These are phyloP conservation scores for Verticillium albo-atrum DNA, from an alignment of 2,329 filamentous ascomycete species.

Conservation along the genomic window DNA sequence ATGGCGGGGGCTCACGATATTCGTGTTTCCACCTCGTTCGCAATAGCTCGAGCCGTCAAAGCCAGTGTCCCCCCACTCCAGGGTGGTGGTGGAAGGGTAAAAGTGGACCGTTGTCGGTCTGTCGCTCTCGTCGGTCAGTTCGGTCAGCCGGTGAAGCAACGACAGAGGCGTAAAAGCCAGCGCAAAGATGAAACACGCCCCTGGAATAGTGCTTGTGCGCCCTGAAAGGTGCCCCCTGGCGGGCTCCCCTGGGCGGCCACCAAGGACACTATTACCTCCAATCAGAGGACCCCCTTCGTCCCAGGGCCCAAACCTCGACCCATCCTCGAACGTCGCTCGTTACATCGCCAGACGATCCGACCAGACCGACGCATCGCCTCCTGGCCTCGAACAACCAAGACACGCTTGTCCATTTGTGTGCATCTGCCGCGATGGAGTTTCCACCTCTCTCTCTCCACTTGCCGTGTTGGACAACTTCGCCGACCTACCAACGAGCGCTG, in stretches of 20 bases:
- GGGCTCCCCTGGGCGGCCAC: not conserved
- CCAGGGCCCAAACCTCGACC: constrained; percentile 7
- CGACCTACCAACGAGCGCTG: not conserved
- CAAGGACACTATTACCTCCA: not conserved
- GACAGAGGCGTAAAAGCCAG: not conserved
- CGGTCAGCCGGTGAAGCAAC: not conserved
- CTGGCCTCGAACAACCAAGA: constrained; percentile 3
- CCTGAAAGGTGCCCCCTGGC: constrained; percentile 1
- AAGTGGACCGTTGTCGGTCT: not conserved
- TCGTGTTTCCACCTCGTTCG: not conserved
- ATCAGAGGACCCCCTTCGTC: not conserved
- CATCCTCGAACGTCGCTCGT: constrained; percentile 26
- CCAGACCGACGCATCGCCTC: constrained; percentile 29
- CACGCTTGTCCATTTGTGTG: not conserved
- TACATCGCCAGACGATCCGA: constrained; percentile 25
- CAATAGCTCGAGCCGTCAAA: too few species aligned
- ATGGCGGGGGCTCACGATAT: not conserved
- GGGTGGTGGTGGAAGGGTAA: too few species aligned
- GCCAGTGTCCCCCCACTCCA: too few species aligned
- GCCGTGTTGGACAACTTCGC: constrained; percentile 2
- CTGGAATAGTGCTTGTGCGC: not conserved
- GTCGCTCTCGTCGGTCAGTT: not conserved
- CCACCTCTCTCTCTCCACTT: not conserved
- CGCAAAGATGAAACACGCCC: not conserved
- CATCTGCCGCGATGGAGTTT: not conserved